Evolutionary conservation across 2,329 filamentous ascomycete species (phyloP).

Genomic region (Aspergillus eucalypticola): DNA sequence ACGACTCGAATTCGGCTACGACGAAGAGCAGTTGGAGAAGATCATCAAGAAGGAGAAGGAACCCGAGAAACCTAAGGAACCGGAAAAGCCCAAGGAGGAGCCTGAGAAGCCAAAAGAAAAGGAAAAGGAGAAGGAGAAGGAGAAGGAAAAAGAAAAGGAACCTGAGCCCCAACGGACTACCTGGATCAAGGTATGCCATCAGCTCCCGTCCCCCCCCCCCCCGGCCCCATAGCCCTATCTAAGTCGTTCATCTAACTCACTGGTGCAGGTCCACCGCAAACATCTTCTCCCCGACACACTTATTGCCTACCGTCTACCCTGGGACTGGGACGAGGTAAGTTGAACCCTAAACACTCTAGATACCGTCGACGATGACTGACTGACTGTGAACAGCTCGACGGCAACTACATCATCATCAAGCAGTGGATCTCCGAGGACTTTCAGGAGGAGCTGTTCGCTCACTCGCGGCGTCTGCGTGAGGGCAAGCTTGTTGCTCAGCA

Average conservation of each 20-base stretch:
- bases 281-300: conserved; percentile 50
- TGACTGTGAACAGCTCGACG: conserved; percentile 49
- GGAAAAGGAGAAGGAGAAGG: conserved; percentile 36
- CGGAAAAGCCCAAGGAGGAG: conserved; percentile 32
- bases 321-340: conserved; percentile 51
- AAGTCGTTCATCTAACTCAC: conserved; percentile 11
- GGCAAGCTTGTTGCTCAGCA: conserved; percentile 43
- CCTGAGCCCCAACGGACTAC: conserved; percentile 32
- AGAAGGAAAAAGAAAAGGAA: conserved; percentile 21
- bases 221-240: not conserved
- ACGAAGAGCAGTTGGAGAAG: conserved; percentile 45
- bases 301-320: conserved; percentile 47
- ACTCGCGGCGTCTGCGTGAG: conserved; percentile 67
- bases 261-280: conserved; percentile 45
- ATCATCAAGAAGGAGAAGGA: conserved; percentile 42
- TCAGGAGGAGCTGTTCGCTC: conserved; percentile 70
- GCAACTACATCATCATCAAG: conserved; percentile 71
- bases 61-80: conserved; percentile 21
- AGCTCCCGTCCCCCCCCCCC: not conserved
- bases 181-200: conserved; percentile 46
- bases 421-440: conserved; percentile 70
- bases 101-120: conserved; percentile 38
- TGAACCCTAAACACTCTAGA: too few relatives aligned
- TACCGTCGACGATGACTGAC: not conserved
- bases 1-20: conserved; percentile 41